These are phyloP conservation scores for Pythium apleroticum DNA, from an alignment of 352 stramenopile genomes.

Conservation along the genomic window DNA sequence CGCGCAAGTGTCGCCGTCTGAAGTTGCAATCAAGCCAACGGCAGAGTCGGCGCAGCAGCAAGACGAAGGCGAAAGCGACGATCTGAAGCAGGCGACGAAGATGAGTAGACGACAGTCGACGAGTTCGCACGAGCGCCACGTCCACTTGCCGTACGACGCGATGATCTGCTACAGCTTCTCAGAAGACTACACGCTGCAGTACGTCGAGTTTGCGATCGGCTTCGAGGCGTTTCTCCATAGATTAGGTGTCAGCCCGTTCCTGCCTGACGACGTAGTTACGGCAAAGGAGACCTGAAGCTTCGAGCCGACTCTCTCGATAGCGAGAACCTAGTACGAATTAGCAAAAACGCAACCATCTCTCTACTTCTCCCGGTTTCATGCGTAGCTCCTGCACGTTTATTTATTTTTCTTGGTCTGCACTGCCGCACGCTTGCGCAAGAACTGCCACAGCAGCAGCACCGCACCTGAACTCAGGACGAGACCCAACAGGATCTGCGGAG, in stretches of 20 bases:
- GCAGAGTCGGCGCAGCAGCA: neutral
- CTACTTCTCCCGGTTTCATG: neutral
- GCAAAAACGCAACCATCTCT: neutral
- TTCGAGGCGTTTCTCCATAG: slow-evolving; percentile 83
- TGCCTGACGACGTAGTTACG: slow-evolving; percentile 12
- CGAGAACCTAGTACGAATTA: neutral
- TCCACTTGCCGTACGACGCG: slow-evolving; percentile 70
- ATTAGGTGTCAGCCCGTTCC: slow-evolving; percentile 60
- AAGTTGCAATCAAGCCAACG: neutral
- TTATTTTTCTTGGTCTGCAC: slow-evolving; percentile 20
- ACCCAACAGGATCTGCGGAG: slow-evolving; percentile 6
- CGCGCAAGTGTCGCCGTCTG: neutral
- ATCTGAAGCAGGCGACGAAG: neutral
- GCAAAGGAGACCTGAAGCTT: neutral
- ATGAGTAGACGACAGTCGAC: neutral
- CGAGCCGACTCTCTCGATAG: neutral
- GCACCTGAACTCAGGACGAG: neutral
- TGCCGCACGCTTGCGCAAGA: neutral
- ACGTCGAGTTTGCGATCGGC: slow-evolving; percentile 86
- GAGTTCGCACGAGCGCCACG: slow-evolving; percentile 51
- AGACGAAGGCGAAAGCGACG: neutral
- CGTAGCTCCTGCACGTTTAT: slow-evolving; percentile 6
- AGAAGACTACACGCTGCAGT: slow-evolving; percentile 49
- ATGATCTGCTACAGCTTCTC: slow-evolving; percentile 88
- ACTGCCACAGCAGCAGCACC: slow-evolving; percentile 13